A percentile compares a stretch with the other conserved stretches of the same genome.
Evolutionary conservation across 2,329 filamentous ascomycete genomes (phyloP).

Genomic region (Hymenoscyphus scutula): DNA sequence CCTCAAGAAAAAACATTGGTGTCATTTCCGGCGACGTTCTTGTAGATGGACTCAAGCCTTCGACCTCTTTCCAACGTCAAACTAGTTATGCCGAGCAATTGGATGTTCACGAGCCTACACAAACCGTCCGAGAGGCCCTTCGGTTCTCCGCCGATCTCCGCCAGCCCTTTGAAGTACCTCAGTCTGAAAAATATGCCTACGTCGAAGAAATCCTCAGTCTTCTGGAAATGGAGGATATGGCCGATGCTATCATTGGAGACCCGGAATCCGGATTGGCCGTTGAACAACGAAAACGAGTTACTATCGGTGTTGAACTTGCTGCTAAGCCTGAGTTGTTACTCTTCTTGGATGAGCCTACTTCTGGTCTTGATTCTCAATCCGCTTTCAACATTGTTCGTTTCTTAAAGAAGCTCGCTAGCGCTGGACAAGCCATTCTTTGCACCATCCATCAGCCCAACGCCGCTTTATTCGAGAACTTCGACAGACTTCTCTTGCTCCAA

Average conservation of each 20-base stretch:
- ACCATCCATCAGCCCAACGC: conserved; percentile 71
- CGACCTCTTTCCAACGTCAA: conserved; percentile 60
- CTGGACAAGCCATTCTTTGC: conserved; percentile 67
- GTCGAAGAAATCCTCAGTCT: conserved; percentile 65
- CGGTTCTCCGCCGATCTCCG: conserved; percentile 64
- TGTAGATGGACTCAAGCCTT: conserved; percentile 56
- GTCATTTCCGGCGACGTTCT: conserved; percentile 62
- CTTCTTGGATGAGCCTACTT: conserved; percentile 60
- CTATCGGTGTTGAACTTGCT: conserved; percentile 59
- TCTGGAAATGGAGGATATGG: conserved; percentile 63
- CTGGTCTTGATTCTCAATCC: conserved; percentile 55
- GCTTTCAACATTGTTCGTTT: conserved; percentile 61
- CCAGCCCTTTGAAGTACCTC: conserved; percentile 56
- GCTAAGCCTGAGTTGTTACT: conserved; percentile 57
- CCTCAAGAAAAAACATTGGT: conserved; percentile 62
- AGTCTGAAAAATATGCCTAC: conserved; percentile 61
- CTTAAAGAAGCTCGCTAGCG: conserved; percentile 55
- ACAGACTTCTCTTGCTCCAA: conserved; percentile 61
- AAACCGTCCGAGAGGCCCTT: conserved; percentile 63
- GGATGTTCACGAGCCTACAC: conserved; percentile 60
- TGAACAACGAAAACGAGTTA: conserved; percentile 67
- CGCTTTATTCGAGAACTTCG: conserved; percentile 68
- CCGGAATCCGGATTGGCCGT: conserved; percentile 60
- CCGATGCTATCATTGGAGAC: conserved; percentile 63
- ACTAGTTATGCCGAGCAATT: conserved; percentile 65